Conservation (phyloP, 1,284 basidiomycete species). For the Puccinia hordei region DNA sequence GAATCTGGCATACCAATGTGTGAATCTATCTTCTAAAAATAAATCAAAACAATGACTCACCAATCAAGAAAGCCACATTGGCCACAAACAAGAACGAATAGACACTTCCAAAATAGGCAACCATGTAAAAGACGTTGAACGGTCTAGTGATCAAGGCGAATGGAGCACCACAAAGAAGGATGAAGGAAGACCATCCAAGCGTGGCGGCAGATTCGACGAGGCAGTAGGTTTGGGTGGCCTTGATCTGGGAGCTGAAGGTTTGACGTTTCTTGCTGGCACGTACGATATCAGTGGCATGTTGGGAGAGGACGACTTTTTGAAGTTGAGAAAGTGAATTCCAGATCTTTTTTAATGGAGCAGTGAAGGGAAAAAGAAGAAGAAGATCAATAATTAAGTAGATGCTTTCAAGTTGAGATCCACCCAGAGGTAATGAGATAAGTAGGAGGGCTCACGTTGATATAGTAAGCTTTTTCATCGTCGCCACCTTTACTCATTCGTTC, state of each 20-base stretch:
- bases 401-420: neutral
- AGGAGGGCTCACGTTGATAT: slow-evolving; percentile 22
- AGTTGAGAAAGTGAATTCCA: slow-evolving; percentile 28
- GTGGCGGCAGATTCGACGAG: slow-evolving; percentile 15
- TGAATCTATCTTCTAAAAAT: too few species aligned
- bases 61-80: slow-evolving; percentile 39
- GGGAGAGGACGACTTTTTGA: slow-evolving; percentile 35
- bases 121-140: slow-evolving; percentile 35
- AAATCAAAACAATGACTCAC: slow-evolving; percentile 2
- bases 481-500: slow-evolving; percentile 32
- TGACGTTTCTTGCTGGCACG: slow-evolving; percentile 5
- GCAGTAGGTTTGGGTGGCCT: slow-evolving; percentile 24
- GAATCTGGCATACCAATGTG: neutral
- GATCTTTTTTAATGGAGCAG: slow-evolving; percentile 5
- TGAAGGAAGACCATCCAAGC: slow-evolving; percentile 4
- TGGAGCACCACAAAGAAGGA: slow-evolving; percentile 32
- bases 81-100: slow-evolving; percentile 27
- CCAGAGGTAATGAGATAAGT: neutral
- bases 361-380: neutral
- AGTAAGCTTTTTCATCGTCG: slow-evolving; percentile 44
- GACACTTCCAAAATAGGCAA: slow-evolving; percentile 28
- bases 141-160: slow-evolving; percentile 30
- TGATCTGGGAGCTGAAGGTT: slow-evolving; percentile 18
- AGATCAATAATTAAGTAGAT: neutral
- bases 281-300: slow-evolving; percentile 43